A percentile compares a stretch with the other conserved stretches of the same genome.
Evolutionary conservation across 208 protist species (phyloP).

Genomic region (Trypanosomatidae sp.): DNA sequence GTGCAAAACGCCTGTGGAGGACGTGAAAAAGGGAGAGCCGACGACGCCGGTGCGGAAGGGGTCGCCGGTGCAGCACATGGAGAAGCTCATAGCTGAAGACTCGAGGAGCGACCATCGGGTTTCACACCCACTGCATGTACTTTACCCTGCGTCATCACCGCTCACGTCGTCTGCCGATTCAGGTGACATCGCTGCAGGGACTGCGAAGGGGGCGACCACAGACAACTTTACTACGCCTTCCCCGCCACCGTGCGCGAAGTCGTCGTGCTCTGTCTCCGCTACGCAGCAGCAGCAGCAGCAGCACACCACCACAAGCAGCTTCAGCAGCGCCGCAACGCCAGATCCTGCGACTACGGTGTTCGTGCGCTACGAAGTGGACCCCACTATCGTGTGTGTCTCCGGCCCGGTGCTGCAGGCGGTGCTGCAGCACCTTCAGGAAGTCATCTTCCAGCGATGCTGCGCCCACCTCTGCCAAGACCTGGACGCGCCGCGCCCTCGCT

Average conservation of each 20-base stretch:
- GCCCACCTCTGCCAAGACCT: constrained; percentile 21
- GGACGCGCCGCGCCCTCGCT: constrained; percentile 23
- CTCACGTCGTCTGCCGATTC: background rate
- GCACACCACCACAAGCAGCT: constrained; percentile 7
- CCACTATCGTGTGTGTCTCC: constrained; percentile 44
- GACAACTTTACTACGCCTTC: background rate
- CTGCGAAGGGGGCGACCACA: background rate
- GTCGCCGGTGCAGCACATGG: background rate
- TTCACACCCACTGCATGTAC: background rate
- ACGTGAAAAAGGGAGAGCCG: background rate
- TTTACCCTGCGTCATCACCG: background rate
- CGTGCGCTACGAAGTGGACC: constrained; percentile 63
- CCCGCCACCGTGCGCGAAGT: background rate
- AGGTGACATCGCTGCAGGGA: background rate
- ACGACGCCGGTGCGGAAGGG: background rate
- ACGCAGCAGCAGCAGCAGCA: background rate
- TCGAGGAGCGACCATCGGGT: background rate
- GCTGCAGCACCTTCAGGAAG: constrained; percentile 51
- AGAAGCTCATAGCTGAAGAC: background rate
- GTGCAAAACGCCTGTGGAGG: background rate
- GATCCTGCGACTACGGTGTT: constrained; percentile 32
- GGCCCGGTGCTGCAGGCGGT: constrained; percentile 38
- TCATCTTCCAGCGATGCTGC: constrained; percentile 45
- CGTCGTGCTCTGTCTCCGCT: background rate
- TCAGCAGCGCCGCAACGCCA: constrained; percentile 4